These are phyloP conservation scores for Marasmius tenuissimus DNA, from an alignment of 1,284 basidiomycete species.

Conservation along the genomic window DNA sequence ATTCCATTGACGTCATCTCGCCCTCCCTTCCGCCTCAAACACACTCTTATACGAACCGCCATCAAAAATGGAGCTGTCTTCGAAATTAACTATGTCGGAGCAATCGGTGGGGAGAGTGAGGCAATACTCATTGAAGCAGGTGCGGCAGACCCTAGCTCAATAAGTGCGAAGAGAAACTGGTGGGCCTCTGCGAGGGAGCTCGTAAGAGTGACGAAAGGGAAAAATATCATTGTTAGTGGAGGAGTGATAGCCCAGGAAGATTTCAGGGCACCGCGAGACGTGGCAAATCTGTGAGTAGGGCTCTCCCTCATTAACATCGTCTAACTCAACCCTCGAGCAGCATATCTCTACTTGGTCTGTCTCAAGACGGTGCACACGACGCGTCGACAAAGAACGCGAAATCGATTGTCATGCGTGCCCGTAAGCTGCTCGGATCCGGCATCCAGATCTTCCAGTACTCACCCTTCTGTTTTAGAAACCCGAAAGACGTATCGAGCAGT, in stretches of 20 bases:
- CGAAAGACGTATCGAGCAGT: constrained; percentile 65
- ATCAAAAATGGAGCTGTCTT: constrained; percentile 83
- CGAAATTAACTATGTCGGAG: constrained; percentile 77
- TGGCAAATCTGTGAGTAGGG: constrained; percentile 67
- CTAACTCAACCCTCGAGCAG: constrained; percentile 31
- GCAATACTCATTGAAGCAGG: constrained; percentile 41
- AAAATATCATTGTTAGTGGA: constrained; percentile 67
- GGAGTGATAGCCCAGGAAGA: constrained; percentile 58
- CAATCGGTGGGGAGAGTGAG: constrained; percentile 62
- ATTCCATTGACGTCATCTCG: constrained; percentile 80
- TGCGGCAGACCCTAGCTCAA: constrained; percentile 47
- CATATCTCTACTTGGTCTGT: constrained; percentile 62
- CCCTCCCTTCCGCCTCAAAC: constrained; percentile 79
- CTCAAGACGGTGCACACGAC: constrained; percentile 65
- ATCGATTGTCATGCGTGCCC: constrained; percentile 68
- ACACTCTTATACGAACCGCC: constrained; percentile 79
- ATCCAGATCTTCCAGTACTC: neutral
- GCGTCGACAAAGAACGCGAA: constrained; percentile 62
- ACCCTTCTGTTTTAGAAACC: constrained; percentile 33
- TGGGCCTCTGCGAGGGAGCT: constrained; percentile 78
- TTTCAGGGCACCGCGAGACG: constrained; percentile 66
- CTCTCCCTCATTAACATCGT: neutral
- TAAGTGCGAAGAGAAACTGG: constrained; percentile 71
- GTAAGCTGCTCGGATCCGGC: constrained; percentile 41
- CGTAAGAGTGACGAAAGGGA: constrained; percentile 74